Percentiles rank a stretch among this genome's conserved stretches.
Conservation (phyloP, 1,139 yeast species). For the Tardiomyces blankii region DNA sequence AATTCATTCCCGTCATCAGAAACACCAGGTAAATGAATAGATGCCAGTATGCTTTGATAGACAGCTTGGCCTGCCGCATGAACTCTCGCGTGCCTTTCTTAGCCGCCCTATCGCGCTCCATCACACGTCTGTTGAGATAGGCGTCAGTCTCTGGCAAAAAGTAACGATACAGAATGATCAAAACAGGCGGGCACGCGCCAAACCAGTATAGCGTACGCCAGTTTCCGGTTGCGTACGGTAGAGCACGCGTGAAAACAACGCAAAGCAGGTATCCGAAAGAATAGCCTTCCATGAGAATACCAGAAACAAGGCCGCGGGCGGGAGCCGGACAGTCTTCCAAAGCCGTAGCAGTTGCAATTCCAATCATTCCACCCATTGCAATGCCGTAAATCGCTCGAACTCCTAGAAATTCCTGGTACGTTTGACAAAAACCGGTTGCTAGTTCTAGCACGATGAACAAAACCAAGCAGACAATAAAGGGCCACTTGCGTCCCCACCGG, state of each 20-base stretch:
- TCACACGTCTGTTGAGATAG: conserved; percentile 25
- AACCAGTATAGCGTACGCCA: conserved; percentile 79
- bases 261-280: conserved; percentile 55
- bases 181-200: conserved; percentile 54
- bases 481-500: conserved; percentile 59
- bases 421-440: conserved; percentile 59
- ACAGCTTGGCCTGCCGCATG: conserved; percentile 14
- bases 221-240: conserved; percentile 38
- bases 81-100: conserved; percentile 9
- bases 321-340: conserved; percentile 50
- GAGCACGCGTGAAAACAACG: conserved; percentile 49
- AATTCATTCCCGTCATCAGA: conserved; percentile 51
- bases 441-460: conserved; percentile 48
- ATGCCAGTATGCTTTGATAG: conserved; percentile 24
- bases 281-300: conserved; percentile 58
- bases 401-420: conserved; percentile 50
- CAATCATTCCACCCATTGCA: conserved; percentile 59
- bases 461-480: conserved; percentile 41
- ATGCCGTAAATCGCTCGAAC: conserved; percentile 61
- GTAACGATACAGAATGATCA: conserved; percentile 43
- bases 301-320: conserved; percentile 51
- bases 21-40: conserved; percentile 37
- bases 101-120: no score
- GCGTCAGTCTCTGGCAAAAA: conserved; percentile 48
- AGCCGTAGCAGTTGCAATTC: conserved; percentile 53